Conservation (phyloP, 306 rosid genomes). For the Cucumis melo region DNA sequence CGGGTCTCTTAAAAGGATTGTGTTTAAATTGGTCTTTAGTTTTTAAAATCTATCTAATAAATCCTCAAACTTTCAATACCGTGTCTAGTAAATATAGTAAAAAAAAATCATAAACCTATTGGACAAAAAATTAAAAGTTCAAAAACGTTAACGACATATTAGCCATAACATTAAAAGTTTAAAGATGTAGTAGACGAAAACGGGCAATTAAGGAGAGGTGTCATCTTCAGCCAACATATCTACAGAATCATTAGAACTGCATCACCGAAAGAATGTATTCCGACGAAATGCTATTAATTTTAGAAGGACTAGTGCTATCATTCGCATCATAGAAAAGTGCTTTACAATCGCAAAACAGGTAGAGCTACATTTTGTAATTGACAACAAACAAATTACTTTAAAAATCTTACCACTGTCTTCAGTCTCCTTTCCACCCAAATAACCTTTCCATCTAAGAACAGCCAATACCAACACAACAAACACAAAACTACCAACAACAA, state of each 20-base stretch:
- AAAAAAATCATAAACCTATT: not conserved
- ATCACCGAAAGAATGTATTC: too few species aligned
- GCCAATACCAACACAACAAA: conserved; percentile 23
- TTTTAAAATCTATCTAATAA: not conserved
- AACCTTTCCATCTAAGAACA: conserved; percentile 35
- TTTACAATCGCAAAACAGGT: not conserved
- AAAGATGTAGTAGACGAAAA: not conserved
- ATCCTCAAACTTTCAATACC: not conserved
- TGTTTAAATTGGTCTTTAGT: not conserved
- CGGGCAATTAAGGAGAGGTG: too few species aligned
- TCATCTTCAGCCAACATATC: too few species aligned
- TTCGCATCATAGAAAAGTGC: not conserved
- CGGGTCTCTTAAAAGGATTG: not conserved
- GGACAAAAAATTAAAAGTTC: not conserved
- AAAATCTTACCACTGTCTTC: conserved; percentile 39
- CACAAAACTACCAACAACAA: conserved; percentile 34
- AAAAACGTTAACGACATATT: not conserved
- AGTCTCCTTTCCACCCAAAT: conserved; percentile 25
- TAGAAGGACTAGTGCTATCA: too few species aligned
- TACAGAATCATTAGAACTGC: too few species aligned
- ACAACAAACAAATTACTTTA: not conserved
- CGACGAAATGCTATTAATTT: too few species aligned
- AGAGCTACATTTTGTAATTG: not conserved
- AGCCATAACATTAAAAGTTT: not conserved
- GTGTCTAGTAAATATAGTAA: not conserved